Base-by-base conservation (phyloP, 2,329 filamentous ascomycete genomes). In the Blastomyces gilchristii region DNA sequence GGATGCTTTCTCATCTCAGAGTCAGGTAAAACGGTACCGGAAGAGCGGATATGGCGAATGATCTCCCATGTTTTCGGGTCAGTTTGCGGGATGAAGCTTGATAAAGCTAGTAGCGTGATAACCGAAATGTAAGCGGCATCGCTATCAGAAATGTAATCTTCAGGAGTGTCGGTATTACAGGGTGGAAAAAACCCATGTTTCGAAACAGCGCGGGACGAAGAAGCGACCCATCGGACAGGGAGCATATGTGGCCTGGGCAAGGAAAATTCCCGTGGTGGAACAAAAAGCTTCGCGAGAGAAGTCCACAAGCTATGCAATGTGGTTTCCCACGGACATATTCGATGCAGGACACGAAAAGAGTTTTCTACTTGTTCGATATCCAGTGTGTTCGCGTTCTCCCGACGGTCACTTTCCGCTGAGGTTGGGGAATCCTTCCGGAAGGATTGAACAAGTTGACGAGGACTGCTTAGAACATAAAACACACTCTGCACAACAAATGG, bases 401-500 rank as follows among this genome's bases (percentile, higher is more conserved):
- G 16, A 58, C 61, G 25, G 50, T 56, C 28, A 63, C 58, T 25
- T 58, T 63, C 4, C 8, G 25, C 7, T 1, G 41, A 22, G 22
- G 60, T 53, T 1, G 62, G 60, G 43, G 62, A 34, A 47, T 69
- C 67, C 37, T 64, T 66, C 61, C 71, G 69, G 68, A 80, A 79
- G 9, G 78, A 79, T 49, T 65, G 69, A 4, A 79, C 60, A 11
- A 80, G 71, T 56, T 77, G 74, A 39, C 67, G 71, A 28, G 75
- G 72, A 60, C 70, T 74, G 65, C 78, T 75, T 54, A 81, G 65
- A 16, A 76, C 72, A 64, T 76, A 80, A 63, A 74, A 77, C 0
- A 79, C 71, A 62, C 77, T 79, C 64, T 80, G 79, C 8, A 73
- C 71, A 60, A 79, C 64, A 64, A 79, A 80, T 5, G 74, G 69